Evolutionary conservation across 257 asterid species (phyloP), one percentile per base, ranked within the genome.

Genomic region (Osmanthus fragrans): DNA sequence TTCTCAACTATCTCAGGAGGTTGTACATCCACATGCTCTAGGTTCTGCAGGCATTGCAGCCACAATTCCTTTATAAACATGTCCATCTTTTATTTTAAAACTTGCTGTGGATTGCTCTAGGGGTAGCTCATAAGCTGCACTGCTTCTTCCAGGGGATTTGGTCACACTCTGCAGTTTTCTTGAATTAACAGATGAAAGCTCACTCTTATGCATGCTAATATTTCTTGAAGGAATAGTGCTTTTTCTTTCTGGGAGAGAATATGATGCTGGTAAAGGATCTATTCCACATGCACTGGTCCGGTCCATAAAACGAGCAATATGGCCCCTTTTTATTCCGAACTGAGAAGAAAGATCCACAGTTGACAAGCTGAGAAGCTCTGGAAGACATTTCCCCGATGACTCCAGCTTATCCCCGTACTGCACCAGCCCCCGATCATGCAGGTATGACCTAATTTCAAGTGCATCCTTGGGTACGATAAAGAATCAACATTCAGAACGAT

Each of bases 1-100:
- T 76, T 78, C 65, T 84, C 82, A 58, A 80, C 77, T 5, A 86
- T 71, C 2, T 83, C 82, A 65, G 88, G 86, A 19, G 90, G 75
- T 63, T 82, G 84, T 27, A 86, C 87, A 86, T 45, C 90, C 88
- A 80, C 90, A 86, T 72, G 78, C 87, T 78, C 90, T 79, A 15
- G 87, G 73, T 74, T 82, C 88, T 23, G 81, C 85, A 2, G 88
- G 87, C 87, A 80, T n/a, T 8, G 87, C 77, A 73, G 88, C 86
- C 21, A 87, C 84, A 32, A 78, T 75, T 70, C 90, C 90, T 74
- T 87, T 87, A 32, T 80, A 87, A 30, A 80, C 77, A 71, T 82
- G 79, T 25, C 85, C 90, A 29, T 84, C 90, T 80, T 82, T 84
- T 75, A 87, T 76, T 81, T 78, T 85, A 15, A 84, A 74, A 63